Conservation (phyloP, 2,329 filamentous ascomycete genomes). For the Pezicula radicicola region DNA sequence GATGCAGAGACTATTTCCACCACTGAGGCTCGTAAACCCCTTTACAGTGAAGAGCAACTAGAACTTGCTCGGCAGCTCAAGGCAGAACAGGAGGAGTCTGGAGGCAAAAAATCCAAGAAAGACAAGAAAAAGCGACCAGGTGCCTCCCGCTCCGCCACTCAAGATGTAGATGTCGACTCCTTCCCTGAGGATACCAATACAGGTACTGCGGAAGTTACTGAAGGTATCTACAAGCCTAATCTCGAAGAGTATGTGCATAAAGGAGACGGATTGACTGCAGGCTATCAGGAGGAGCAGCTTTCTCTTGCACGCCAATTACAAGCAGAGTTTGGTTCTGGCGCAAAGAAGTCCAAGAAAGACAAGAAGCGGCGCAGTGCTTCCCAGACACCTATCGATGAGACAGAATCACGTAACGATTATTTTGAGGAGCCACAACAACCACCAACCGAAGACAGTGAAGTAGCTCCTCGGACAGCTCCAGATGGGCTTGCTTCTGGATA, state of each 20-base stretch:
- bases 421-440: not conserved
- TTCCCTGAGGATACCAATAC: not conserved
- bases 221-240: not conserved
- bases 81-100: conserved; percentile 19
- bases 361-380: conserved; percentile 17
- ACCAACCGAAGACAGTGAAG: too few relatives aligned
- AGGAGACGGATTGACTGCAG: conserved; percentile 3
- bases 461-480: not conserved
- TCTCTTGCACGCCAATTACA: conserved; percentile 11
- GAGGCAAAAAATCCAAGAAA: conserved; percentile 25
- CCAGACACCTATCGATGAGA: not conserved
- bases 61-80: conserved; percentile 24
- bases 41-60: conserved; percentile 24
- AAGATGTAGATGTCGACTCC: conserved; percentile 8
- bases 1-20: not conserved
- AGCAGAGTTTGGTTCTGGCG: conserved; percentile 8
- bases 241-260: conserved; percentile 1
- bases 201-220: not conserved
- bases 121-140: conserved; percentile 26
- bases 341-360: conserved; percentile 19
- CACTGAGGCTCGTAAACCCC: conserved; percentile 10
- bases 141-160: conserved; percentile 5
- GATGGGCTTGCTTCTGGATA: conserved; percentile 20
- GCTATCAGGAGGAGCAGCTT: conserved; percentile 8
- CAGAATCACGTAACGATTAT: conserved; percentile 1